Base-by-base conservation (phyloP, 306 rosid genomes). In the Spatholobus suberectus region DNA sequence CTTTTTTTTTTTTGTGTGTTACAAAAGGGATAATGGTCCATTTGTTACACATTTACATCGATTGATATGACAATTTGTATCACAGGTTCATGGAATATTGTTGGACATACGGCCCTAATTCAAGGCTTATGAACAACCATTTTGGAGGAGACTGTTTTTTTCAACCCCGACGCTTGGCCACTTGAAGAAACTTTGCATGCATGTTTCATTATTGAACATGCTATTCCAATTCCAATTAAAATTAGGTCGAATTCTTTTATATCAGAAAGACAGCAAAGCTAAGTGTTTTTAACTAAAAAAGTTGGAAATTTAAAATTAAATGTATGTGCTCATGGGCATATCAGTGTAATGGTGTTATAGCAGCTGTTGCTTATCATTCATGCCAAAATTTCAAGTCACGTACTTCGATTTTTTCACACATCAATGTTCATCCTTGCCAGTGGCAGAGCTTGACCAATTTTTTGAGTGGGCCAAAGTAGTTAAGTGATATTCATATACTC, bases 81-180 rank as follows among this genome's bases (percentile, higher is more conserved):
- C 78, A 52, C 27, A 73, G 78, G n/a, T 74, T 74, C 79, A 73
- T 73, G 66, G 71, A 61, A 34, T 63, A 38, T 67, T 67, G 27
- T 66, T 37, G 72, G 27, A 18, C 21, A 35, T 32, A 63, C 37
- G 46, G 7, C 49, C 72, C 37, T 35, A 4, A 18, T 66, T 66
- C 47, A 66, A 3, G 47, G 49, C 21, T 52, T 13, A 52, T 51
- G 34, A 73, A 20, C 78, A 29, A 61, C 34, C 61, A 34, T 59
- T 46, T 21, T n/a, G 17, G 14, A 57, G 32, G 41, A 35, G 52
- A 81, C 49, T 46, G 40, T 59, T 58, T 70, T 49, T 71, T 80
- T 41, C 52, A 58, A 71, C 38, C 77, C 37, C 35, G 49, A 34
- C n/a, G 40, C 13, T 58, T 65, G 27, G 34, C 76, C 38, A 41